phyloP scores from a whole-genome alignment of 192 early-diverging fungal species.

The Rhizophlyctis rosea region DNA sequence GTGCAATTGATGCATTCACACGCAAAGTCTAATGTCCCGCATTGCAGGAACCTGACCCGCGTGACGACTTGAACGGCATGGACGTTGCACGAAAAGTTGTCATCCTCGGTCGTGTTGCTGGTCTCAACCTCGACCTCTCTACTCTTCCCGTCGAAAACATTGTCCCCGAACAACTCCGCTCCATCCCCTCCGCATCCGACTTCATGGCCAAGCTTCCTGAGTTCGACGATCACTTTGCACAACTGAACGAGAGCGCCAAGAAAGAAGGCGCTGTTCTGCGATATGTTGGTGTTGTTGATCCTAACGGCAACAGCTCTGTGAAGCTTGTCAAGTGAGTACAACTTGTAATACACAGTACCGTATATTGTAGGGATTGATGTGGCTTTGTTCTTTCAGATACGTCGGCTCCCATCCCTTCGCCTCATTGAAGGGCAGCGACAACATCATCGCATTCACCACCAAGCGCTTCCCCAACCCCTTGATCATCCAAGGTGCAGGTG shows the following conservation, averaged over 20 bases:
- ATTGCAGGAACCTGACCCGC: constrained; percentile 87
- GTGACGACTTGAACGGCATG: constrained; percentile 98
- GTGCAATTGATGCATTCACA: neutral
- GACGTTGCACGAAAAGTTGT: constrained; percentile 96
- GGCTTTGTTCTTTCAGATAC: constrained; percentile 49
- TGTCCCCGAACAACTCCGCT: constrained; percentile 82
- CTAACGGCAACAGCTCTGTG: constrained; percentile 67
- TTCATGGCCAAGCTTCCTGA: constrained; percentile 83
- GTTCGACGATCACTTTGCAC: constrained; percentile 81
- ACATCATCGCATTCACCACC: constrained; percentile 96
- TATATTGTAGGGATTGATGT: neutral
- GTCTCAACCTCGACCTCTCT: constrained; percentile 70
- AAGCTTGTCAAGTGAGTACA: constrained; percentile 63
- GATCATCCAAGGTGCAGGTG: constrained; percentile 94
- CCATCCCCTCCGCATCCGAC: constrained; percentile 65
- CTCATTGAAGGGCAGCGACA: constrained; percentile 94
- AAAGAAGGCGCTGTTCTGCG: constrained; percentile 76
- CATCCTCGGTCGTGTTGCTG: constrained; percentile 86
- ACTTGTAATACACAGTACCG: neutral
- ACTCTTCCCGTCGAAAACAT: constrained; percentile 93
- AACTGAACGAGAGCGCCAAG: constrained; percentile 75
- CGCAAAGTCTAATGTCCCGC: constrained; percentile 7
- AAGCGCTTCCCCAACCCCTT: constrained; percentile 90
- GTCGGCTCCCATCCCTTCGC: constrained; percentile 90
- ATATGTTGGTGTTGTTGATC: constrained; percentile 90